Evolutionary conservation across 2,329 filamentous ascomycete species (phyloP).

Genomic region (Beauveria asiatica): DNA sequence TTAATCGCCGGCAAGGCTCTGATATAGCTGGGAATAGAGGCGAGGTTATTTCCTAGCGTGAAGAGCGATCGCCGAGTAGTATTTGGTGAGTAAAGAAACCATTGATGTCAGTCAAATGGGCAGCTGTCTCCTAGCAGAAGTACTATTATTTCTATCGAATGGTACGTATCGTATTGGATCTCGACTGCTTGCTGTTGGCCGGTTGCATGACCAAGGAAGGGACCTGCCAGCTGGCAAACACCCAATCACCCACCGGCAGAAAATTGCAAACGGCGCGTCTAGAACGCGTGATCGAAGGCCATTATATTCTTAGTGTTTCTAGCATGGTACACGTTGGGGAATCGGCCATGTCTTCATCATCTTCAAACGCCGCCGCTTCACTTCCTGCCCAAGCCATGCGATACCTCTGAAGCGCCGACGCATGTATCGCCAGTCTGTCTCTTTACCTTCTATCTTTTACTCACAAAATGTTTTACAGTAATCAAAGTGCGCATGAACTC

Average conservation of each 20-base stretch:
- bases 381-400: neutral
- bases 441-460: neutral
- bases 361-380: neutral
- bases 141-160: too few species aligned
- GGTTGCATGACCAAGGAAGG: neutral
- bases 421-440: neutral
- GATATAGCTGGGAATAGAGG: too few species aligned
- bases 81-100: too few species aligned
- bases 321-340: neutral
- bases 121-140: too few species aligned
- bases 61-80: too few species aligned
- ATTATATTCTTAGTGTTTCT: neutral
- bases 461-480: conserved; percentile 81
- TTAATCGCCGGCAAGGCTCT: too few species aligned
- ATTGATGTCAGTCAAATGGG: too few species aligned
- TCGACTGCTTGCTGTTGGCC: neutral
- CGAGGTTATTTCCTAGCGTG: too few species aligned
- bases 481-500: conserved; percentile 61
- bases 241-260: neutral
- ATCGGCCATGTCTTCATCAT: neutral
- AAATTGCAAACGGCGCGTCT: conserved; percentile 6
- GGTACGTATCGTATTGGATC: neutral
- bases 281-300: neutral
- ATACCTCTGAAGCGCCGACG: neutral
- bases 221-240: conserved; percentile 4